Conservation (phyloP, 495 filamentous ascomycete species). For the Glonium stellatum region DNA sequence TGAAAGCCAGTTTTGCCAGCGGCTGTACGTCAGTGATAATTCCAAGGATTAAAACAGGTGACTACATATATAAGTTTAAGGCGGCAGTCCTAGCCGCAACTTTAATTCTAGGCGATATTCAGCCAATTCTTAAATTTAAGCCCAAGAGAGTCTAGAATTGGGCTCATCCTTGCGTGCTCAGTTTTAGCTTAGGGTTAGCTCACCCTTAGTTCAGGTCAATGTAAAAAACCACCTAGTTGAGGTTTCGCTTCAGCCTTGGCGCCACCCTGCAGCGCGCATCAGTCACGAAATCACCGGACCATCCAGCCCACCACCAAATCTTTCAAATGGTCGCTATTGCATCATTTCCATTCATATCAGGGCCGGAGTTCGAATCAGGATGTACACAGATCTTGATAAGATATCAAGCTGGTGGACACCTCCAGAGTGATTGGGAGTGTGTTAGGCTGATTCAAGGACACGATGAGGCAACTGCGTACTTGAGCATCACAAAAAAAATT, state of each 20-base stretch:
- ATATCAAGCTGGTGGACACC: not conserved
- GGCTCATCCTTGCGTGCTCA: no score
- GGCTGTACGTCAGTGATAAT: no score
- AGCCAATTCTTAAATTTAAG: no score
- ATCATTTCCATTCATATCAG: conserved; percentile 8
- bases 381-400: not conserved
- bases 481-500: conserved; percentile 7
- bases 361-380: conserved; percentile 8
- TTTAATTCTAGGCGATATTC: no score
- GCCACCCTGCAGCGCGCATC: conserved; percentile 7
- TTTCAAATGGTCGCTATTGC: not conserved
- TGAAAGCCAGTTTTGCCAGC: no score
- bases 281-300: not conserved
- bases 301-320: not conserved
- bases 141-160: no score
- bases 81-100: no score
- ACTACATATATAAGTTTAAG: no score
- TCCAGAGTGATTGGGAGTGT: conserved; percentile 12
- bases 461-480: not conserved
- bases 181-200: no score
- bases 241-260: not conserved
- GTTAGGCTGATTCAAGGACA: conserved; percentile 1
- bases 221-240: no score
- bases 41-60: no score
- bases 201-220: no score